phyloP scores from a whole-genome alignment of 768 basidiomycete species.

The Tulasnella sp. region DNA sequence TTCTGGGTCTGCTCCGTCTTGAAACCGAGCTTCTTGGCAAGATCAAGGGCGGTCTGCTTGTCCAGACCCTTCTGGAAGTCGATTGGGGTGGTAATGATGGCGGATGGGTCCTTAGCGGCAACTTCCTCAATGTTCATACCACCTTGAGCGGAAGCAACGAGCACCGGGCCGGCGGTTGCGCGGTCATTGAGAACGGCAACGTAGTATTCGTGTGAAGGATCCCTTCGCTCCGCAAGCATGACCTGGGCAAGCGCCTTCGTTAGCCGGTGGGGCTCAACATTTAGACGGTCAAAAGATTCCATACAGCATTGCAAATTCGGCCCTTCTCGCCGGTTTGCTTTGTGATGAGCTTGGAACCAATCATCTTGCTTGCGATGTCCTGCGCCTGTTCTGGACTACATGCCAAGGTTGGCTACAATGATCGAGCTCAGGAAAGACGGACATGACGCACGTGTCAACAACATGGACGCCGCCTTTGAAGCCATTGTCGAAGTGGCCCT shows the following conservation, averaged over 20 bases:
- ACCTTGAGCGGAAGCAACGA: constrained; percentile 92
- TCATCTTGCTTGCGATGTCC: constrained; percentile 88
- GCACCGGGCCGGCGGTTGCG: constrained; percentile 80
- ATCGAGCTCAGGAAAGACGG: constrained; percentile 5
- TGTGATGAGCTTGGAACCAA: constrained; percentile 93
- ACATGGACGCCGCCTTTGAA: constrained; percentile 97
- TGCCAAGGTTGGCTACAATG: background rate
- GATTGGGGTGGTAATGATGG: constrained; percentile 95
- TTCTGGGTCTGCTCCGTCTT: constrained; percentile 67
- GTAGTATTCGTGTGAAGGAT: constrained; percentile 96
- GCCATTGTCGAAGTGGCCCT: constrained; percentile 94
- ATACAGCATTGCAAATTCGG: constrained; percentile 90
- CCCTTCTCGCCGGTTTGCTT: constrained; percentile 96
- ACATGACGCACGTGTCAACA: constrained; percentile 69
- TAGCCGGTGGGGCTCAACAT: background rate
- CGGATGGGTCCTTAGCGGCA: constrained; percentile 89
- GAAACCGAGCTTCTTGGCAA: constrained; percentile 93
- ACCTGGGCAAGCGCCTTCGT: constrained; percentile 55
- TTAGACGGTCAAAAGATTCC: background rate
- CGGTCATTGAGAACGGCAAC: constrained; percentile 97
- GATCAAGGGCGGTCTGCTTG: constrained; percentile 65
- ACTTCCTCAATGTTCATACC: constrained; percentile 99
- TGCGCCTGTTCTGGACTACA: constrained; percentile 82
- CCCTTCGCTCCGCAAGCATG: constrained; percentile 95
- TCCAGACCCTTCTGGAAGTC: constrained; percentile 80